Conservation (phyloP, 2,329 filamentous ascomycete species). For the Hymenoscyphus linearis region DNA sequence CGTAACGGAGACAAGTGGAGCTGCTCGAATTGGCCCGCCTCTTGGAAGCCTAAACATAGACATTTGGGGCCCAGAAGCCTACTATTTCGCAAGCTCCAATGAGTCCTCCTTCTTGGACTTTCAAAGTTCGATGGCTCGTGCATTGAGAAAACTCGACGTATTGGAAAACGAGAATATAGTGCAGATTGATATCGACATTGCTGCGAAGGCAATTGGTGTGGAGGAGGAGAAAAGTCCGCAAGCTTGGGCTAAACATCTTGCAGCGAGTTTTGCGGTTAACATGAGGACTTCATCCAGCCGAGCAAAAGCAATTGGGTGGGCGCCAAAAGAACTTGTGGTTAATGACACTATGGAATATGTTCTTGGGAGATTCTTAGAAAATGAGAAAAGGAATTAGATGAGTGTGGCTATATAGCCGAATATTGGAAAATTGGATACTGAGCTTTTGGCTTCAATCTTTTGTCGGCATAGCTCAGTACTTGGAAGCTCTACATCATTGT, state of each 20-base stretch:
- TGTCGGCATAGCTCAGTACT: too few relatives aligned
- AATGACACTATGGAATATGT: conserved; percentile 7
- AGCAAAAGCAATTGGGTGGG: conserved; percentile 9
- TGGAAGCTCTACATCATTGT: too few relatives aligned
- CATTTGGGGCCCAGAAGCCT: conserved; percentile 11
- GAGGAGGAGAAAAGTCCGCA: conserved; percentile 1
- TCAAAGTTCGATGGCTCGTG: conserved; percentile 5
- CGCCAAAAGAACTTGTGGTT: conserved; percentile 3
- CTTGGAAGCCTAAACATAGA: neutral
- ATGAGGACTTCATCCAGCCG: conserved; percentile 11
- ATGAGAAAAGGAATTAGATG: neutral
- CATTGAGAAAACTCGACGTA: conserved; percentile 2
- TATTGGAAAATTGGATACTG: too few relatives aligned
- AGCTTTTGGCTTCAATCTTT: too few relatives aligned
- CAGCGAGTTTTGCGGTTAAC: conserved; percentile 7
- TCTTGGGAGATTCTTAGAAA: neutral
- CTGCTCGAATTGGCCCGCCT: neutral
- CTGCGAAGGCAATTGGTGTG: neutral
- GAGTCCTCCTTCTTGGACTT: conserved; percentile 5
- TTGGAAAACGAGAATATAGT: neutral
- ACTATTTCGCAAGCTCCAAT: conserved; percentile 12
- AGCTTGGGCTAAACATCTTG: conserved; percentile 9
- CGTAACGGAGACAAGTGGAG: neutral
- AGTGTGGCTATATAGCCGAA: neutral
- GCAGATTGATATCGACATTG: neutral